A percentile compares a stretch with the other conserved stretches of the same genome.
These are phyloP conservation scores for Calonectria pseudoreteaudii DNA, from an alignment of 2,329 filamentous ascomycete species.

Conservation along the genomic window DNA sequence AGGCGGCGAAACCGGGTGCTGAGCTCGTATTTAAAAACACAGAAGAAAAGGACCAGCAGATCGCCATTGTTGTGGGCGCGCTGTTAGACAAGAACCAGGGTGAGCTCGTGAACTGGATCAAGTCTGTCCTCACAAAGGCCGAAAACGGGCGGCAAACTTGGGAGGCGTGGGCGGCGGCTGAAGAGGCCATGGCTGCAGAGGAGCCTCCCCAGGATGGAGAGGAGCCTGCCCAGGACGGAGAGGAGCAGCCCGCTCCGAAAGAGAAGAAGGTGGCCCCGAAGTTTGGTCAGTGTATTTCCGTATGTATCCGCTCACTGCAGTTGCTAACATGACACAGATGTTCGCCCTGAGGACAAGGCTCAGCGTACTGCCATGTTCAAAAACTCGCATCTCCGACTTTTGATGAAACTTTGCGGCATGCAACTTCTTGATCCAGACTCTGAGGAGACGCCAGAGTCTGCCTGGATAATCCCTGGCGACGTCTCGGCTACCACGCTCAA, in stretches of 20 bases:
- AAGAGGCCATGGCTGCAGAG: conserved; percentile 65
- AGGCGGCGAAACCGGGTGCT: conserved; percentile 77
- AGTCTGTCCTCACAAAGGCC: conserved; percentile 75
- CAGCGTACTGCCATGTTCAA: conserved; percentile 84
- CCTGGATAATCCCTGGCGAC: conserved; percentile 80
- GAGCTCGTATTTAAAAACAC: conserved; percentile 85
- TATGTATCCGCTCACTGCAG: not conserved
- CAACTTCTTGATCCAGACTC: conserved; percentile 64
- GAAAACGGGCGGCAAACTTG: conserved; percentile 81
- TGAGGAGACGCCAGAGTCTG: conserved; percentile 80
- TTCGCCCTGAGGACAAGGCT: conserved; percentile 74
- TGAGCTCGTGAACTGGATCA: conserved; percentile 85
- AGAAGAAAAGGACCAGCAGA: conserved; percentile 75
- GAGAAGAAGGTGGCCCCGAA: conserved; percentile 46
- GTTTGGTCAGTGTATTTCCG: conserved; percentile 46
- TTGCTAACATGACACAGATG: conserved; percentile 56
- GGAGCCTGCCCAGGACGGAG: too few relatives aligned
- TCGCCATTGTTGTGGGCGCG: conserved; percentile 83
- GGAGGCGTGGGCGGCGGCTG: conserved; percentile 83
- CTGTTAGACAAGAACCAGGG: conserved; percentile 83
- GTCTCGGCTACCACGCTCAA: conserved; percentile 74
- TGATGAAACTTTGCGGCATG: conserved; percentile 83
- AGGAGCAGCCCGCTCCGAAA: conserved; percentile 41
- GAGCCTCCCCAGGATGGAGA: conserved; percentile 45
- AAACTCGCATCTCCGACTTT: conserved; percentile 86